phyloP scores from a whole-genome alignment of 768 basidiomycete species.

The Mycena albidolilacea region DNA sequence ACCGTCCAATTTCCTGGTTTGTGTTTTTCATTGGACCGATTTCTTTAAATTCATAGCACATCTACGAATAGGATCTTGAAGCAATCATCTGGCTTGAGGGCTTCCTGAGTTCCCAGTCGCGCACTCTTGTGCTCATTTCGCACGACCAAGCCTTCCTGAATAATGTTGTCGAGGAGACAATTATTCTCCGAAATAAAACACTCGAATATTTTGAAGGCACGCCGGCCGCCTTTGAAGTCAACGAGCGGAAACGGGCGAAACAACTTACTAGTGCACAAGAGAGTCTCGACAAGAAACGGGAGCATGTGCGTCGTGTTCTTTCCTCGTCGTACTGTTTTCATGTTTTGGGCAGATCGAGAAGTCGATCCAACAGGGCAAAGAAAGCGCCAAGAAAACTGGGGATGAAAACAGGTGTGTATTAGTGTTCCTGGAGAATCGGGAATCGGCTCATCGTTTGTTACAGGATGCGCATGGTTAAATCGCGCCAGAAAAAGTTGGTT shows the following conservation, averaged over 20 bases:
- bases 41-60: neutral
- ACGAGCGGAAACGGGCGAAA: slow-evolving; percentile 61
- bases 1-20: slow-evolving; percentile 62
- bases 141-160: slow-evolving; percentile 79
- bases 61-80: slow-evolving; percentile 56
- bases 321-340: neutral
- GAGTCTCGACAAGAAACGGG: slow-evolving; percentile 59
- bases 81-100: slow-evolving; percentile 69
- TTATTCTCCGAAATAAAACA: slow-evolving; percentile 68
- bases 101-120: slow-evolving; percentile 58
- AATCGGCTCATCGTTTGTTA: slow-evolving; percentile 20
- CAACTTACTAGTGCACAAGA: slow-evolving; percentile 62
- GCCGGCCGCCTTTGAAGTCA: slow-evolving; percentile 64
- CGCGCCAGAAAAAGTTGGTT: slow-evolving; percentile 71
- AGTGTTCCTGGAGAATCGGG: neutral
- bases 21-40: neutral
- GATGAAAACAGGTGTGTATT: slow-evolving; percentile 66
- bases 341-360: slow-evolving; percentile 59
- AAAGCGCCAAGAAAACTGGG: slow-evolving; percentile 68
- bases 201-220: slow-evolving; percentile 73
- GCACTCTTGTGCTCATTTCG: slow-evolving; percentile 74
- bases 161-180: slow-evolving; percentile 70
- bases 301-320: slow-evolving; percentile 38
- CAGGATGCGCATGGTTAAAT: slow-evolving; percentile 64
- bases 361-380: slow-evolving; percentile 67